Percentiles rank a stretch among this genome's conserved stretches.
phyloP scores from a whole-genome alignment of 495 filamentous ascomycete genomes.

The Staphylotrichum tortipilum region DNA sequence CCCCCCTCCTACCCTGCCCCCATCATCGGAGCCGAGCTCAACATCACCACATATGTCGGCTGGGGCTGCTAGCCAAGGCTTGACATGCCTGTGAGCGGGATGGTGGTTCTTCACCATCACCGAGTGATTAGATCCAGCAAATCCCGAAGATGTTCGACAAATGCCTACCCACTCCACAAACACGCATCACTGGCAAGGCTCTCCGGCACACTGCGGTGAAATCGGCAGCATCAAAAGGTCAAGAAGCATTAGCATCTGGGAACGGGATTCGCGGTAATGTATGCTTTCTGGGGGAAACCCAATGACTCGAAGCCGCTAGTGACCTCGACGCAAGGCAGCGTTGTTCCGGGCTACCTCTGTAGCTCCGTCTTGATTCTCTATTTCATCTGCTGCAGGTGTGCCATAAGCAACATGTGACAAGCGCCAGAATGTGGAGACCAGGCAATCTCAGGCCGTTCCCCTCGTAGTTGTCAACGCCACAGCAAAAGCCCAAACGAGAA shows the following conservation, averaged over 20 bases:
- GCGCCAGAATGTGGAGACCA: constrained; percentile 52
- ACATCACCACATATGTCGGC: too few relatives aligned
- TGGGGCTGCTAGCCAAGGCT: too few relatives aligned
- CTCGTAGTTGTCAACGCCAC: constrained; percentile 57
- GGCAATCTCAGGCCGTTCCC: constrained; percentile 56
- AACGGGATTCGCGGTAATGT: neutral
- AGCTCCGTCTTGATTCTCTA: constrained; percentile 29
- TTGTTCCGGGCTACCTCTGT: constrained; percentile 17
- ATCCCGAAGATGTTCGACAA: too few relatives aligned
- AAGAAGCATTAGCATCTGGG: neutral
- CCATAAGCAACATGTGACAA: constrained; percentile 48
- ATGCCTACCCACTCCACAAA: too few relatives aligned
- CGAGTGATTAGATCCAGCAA: too few relatives aligned
- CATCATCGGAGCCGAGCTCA: too few relatives aligned
- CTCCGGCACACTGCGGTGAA: too few relatives aligned
- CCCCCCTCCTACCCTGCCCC: too few relatives aligned
- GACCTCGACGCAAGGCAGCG: constrained; percentile 14
- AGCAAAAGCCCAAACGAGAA: constrained; percentile 40
- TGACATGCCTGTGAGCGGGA: too few relatives aligned
- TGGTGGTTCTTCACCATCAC: too few relatives aligned
- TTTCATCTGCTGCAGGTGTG: constrained; percentile 37
- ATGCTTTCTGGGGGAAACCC: constrained; percentile 4
- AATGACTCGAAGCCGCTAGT: neutral
- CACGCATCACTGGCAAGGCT: too few relatives aligned
- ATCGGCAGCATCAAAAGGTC: neutral